phyloP scores from a whole-genome alignment of 768 basidiomycete species.

The Tricholoma matsutake region DNA sequence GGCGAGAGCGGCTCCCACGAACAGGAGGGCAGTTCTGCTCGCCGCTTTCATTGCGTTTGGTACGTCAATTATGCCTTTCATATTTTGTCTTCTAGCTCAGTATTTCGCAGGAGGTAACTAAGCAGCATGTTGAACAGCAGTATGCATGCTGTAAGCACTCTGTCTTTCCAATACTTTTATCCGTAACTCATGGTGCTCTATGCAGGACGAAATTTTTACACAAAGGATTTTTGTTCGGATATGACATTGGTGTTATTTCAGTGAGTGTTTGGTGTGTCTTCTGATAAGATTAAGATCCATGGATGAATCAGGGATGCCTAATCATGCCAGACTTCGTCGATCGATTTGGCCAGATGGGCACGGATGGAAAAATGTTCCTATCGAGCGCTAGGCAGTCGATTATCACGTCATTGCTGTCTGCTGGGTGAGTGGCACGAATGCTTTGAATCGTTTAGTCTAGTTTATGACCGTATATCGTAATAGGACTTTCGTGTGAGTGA shows the following conservation, averaged over 20 bases:
- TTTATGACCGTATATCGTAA: background rate
- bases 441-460: background rate
- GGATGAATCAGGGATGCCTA: conserved; percentile 58
- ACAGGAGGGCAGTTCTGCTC: conserved; percentile 57
- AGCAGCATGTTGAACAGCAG: background rate
- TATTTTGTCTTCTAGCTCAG: background rate
- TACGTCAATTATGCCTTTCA: conserved; percentile 27
- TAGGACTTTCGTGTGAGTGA: conserved; percentile 51
- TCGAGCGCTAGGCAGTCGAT: conserved; percentile 67
- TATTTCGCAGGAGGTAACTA: conserved; percentile 16
- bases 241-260: conserved; percentile 77
- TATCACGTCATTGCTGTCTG: conserved; percentile 75
- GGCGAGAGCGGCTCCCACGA: conserved; percentile 53
- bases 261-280: conserved; percentile 29
- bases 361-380: conserved; percentile 47
- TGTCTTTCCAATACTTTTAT: background rate
- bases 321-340: conserved; percentile 77
- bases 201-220: background rate
- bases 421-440: conserved; percentile 46
- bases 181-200: background rate
- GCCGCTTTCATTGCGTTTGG: conserved; percentile 75
- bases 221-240: conserved; percentile 65
- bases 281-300: background rate
- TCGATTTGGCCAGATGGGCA: conserved; percentile 57
- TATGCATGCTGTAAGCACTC: background rate